A percentile compares a stretch with the other conserved stretches of the same genome.
Evolutionary conservation across 2,329 filamentous ascomycete species (phyloP).

Genomic region (Aspergillus clavatus): DNA sequence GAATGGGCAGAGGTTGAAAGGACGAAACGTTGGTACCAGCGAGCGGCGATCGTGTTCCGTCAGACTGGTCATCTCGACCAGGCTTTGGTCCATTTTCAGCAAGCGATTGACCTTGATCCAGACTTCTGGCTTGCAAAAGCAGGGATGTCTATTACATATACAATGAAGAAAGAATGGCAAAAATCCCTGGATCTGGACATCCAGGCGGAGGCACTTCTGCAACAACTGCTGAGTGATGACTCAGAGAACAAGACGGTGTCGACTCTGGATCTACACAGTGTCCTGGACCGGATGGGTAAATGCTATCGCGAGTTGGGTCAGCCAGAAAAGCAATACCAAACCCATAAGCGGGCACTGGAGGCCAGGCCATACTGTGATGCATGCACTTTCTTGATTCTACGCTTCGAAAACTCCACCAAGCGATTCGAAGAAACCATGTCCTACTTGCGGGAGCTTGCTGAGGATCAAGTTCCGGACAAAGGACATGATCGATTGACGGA

Average conservation of each 20-base stretch:
- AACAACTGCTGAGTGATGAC: conserved; percentile 12
- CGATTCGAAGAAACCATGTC: conserved; percentile 1
- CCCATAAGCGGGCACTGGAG: not conserved
- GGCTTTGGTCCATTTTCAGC: conserved; percentile 1
- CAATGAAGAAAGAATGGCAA: not conserved
- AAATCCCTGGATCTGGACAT: conserved; percentile 18
- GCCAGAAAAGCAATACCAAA: not conserved
- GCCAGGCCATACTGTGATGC: not conserved
- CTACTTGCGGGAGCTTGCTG: not conserved
- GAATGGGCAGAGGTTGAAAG: conserved; percentile 3
- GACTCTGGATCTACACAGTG: not conserved
- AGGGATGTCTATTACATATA: conserved; percentile 3
- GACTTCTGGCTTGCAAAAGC: not conserved
- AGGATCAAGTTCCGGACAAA: not conserved
- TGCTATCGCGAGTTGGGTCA: conserved; percentile 1
- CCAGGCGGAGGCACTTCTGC: conserved; percentile 10
- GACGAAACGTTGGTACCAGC: conserved; percentile 2
- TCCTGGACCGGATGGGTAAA: conserved; percentile 1
- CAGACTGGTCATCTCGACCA: not conserved
- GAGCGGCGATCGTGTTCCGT: conserved; percentile 2
- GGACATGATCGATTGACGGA: conserved; percentile 1
- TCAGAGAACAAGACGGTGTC: not conserved
- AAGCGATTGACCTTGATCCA: conserved; percentile 4
- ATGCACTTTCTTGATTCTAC: conserved; percentile 2
- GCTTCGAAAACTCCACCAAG: not conserved